These are phyloP conservation scores for Globisporangium nodosum DNA, from an alignment of 352 stramenopile species.

Conservation along the genomic window DNA sequence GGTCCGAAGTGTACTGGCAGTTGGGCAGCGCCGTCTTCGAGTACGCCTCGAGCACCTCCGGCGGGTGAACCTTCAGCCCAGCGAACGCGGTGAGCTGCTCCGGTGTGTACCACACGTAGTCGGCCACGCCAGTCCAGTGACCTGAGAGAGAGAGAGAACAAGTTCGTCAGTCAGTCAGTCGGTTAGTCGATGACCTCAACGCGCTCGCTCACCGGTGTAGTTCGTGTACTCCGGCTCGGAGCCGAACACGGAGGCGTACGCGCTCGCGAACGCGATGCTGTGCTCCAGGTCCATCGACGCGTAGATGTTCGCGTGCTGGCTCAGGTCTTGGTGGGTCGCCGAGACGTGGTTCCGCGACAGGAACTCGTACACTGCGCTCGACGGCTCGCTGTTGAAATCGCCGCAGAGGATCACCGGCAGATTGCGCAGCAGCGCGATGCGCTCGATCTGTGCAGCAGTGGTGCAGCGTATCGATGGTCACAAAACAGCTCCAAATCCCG, in stretches of 20 bases:
- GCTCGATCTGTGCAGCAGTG: slow-evolving; percentile 49
- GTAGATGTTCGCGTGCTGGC: slow-evolving; percentile 35
- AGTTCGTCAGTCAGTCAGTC: neutral
- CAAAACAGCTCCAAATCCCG: neutral
- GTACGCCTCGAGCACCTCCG: slow-evolving; percentile 84
- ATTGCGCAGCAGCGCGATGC: slow-evolving; percentile 55
- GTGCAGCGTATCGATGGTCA: neutral
- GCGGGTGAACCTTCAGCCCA: slow-evolving; percentile 90
- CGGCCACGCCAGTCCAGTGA: slow-evolving; percentile 93
- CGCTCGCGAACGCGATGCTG: slow-evolving; percentile 90
- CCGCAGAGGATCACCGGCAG: slow-evolving; percentile 96
- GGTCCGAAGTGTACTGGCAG: slow-evolving; percentile 95
- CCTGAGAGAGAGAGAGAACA: slow-evolving; percentile 16
- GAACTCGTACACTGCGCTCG: slow-evolving; percentile 96
- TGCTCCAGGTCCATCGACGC: slow-evolving; percentile 87
- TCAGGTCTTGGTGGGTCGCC: slow-evolving; percentile 89
- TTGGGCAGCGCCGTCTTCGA: slow-evolving; percentile 92
- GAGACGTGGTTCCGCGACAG: slow-evolving; percentile 87
- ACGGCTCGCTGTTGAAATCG: slow-evolving; percentile 98
- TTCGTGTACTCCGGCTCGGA: slow-evolving; percentile 97
- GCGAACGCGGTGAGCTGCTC: slow-evolving; percentile 91
- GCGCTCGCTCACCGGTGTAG: slow-evolving; percentile 84
- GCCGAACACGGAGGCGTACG: slow-evolving; percentile 94
- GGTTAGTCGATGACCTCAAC: neutral
- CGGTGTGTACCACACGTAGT: slow-evolving; percentile 98